Evolutionary conservation across 495 filamentous ascomycete species (phyloP), one percentile per base, ranked within the genome.

Genomic region (Neurospora sp.): DNA sequence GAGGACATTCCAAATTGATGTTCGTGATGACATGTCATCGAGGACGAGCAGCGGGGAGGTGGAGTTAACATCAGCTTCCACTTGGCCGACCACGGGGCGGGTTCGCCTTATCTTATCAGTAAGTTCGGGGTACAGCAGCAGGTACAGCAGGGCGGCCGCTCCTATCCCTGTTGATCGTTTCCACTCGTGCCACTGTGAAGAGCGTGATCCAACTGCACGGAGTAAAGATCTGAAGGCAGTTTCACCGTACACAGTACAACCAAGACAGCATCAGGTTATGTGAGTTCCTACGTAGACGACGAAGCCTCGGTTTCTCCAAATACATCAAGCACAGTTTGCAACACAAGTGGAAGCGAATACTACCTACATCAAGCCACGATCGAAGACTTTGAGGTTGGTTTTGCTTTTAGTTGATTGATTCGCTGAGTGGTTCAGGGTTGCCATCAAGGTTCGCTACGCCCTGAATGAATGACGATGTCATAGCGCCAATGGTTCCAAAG

Each of bases 381-480:
- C n/a, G n/a, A 16, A 16, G 23, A 27, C 12, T 62, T 62, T 62
- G 23, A 35, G 54, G 54, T 62, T 66, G 54, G 54, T 35, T 62
- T 62, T 66, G 54, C 54, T 62, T 39, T 39, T 39, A 39, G 38
- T 39, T 10, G 10, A 39, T 11, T 39, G 38, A 66, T 66, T 66
- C 54, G 54, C 27, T 9, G 14, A 35, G 27, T 35, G 54, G 27
- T 62, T 62, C 54, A 62, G 27, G 54, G 54, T 62, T 62, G 54
- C 54, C 54, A 62, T 62, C 54, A 62, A 62, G 54, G 54, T 62
- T 62, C 54, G 27, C 54, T 62, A 27, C 54, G 54, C 27, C 54
- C 54, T 62, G 54, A 14, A 62, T 35, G 54, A 37, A 74, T 73
- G 74, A 75, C 71, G 74, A 75, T 77, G 70, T 76, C 72, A 74